Percentiles rank a stretch among this genome's conserved stretches.
Conservation (phyloP, 2,329 filamentous ascomycete genomes). For the Botrytis galanthina region DNA sequence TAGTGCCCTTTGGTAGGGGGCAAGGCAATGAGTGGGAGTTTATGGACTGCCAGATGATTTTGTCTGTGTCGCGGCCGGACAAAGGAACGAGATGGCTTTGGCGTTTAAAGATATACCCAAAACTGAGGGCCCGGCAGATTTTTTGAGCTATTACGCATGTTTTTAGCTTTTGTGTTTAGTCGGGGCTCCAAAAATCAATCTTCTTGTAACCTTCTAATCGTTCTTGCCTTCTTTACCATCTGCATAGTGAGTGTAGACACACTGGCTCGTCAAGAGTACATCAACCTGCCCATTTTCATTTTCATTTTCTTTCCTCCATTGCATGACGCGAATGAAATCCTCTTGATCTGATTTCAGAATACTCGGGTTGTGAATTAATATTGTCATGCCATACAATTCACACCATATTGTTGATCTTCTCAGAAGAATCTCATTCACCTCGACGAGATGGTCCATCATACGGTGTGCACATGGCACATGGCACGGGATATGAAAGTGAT, state of each 20-base stretch:
- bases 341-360: neutral
- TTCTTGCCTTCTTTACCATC: neutral
- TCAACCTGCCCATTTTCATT: neutral
- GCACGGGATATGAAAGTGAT: neutral
- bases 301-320: neutral
- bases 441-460: neutral
- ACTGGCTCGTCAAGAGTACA: neutral
- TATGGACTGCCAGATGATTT: neutral
- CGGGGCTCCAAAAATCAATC: neutral
- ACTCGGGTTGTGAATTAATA: neutral
- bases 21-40: neutral
- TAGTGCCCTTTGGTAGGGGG: no score
- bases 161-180: neutral
- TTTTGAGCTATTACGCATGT: neutral
- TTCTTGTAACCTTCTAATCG: neutral
- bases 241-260: no score
- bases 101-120: neutral
- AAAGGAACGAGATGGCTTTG: neutral
- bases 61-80: neutral
- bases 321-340: neutral
- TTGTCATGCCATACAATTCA: neutral
- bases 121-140: neutral
- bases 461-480: neutral
- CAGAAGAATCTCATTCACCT: neutral
- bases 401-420: neutral